phyloP scores from a whole-genome alignment of 208 protist species.

The Phytomonas sp. region DNA sequence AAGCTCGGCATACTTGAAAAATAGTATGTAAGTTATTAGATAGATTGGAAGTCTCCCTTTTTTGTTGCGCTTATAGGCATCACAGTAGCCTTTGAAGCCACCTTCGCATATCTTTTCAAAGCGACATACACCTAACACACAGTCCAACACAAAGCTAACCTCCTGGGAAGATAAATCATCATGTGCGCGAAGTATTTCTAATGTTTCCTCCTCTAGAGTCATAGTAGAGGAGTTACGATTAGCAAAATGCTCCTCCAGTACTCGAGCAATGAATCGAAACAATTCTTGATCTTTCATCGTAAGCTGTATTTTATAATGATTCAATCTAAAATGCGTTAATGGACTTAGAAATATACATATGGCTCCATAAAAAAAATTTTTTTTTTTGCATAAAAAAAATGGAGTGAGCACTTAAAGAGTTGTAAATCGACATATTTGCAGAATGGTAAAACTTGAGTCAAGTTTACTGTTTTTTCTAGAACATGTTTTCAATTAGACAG shows the following conservation, averaged over 20 bases:
- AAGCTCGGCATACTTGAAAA: conserved; percentile 53
- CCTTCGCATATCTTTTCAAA: conserved; percentile 60
- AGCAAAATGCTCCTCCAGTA: conserved; percentile 10
- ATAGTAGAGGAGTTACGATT: conserved; percentile 11
- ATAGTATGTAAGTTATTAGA: conserved; percentile 58
- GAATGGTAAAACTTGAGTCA: background rate
- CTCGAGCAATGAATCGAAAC: background rate
- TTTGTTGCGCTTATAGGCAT: conserved; percentile 51
- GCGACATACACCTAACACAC: conserved; percentile 35
- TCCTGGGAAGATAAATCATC: conserved; percentile 19
- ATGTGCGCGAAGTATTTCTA: conserved; percentile 19
- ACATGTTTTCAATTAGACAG: background rate
- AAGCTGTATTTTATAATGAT: background rate
- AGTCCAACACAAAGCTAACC: conserved; percentile 25
- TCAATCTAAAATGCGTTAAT: conserved; percentile 7
- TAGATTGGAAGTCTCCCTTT: conserved; percentile 44
- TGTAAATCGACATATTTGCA: background rate
- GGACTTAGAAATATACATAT: background rate
- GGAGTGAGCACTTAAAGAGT: background rate
- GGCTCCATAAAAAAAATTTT: background rate
- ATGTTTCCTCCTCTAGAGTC: conserved; percentile 34
- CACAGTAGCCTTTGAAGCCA: conserved; percentile 63
- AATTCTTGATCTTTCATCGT: background rate
- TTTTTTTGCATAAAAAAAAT: background rate
- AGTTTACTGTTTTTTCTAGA: background rate